A percentile compares a stretch with the other conserved stretches of the same genome.
phyloP scores from a whole-genome alignment of 2,329 filamentous ascomycete species.

The Tolypocladium capitatum region DNA sequence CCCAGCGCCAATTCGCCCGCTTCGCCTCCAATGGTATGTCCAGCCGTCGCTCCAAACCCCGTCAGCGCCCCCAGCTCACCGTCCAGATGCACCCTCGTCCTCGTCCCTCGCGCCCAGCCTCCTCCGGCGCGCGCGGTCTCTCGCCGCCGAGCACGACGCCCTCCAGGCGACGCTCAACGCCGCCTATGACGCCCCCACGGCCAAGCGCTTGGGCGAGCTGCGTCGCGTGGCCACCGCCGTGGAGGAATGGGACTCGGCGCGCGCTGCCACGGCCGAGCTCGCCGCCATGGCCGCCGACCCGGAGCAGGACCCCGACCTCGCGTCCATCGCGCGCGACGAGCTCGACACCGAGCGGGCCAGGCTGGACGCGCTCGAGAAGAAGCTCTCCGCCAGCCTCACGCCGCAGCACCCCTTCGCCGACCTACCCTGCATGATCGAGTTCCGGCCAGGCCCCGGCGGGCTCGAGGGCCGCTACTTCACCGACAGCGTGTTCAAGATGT shows the following conservation, averaged over 20 bases:
- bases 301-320: slow-evolving; percentile 54
- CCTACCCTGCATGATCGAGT: slow-evolving; percentile 81
- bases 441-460: slow-evolving; percentile 83
- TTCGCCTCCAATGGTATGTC: slow-evolving; percentile 18
- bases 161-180: slow-evolving; percentile 37
- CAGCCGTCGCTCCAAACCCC: background rate
- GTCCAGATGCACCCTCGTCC: slow-evolving; percentile 4
- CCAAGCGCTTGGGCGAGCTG: slow-evolving; percentile 49
- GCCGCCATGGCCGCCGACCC: slow-evolving; percentile 26
- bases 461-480: slow-evolving; percentile 87
- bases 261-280: slow-evolving; percentile 41
- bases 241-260: slow-evolving; percentile 42
- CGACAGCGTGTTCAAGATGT: slow-evolving; percentile 81
- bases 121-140: slow-evolving; percentile 43
- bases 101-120: slow-evolving; percentile 36
- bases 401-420: slow-evolving; percentile 83
- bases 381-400: slow-evolving; percentile 64
- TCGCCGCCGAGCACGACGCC: slow-evolving; percentile 43
- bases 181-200: slow-evolving; percentile 42
- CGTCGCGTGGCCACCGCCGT: slow-evolving; percentile 43
- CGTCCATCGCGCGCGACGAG: slow-evolving; percentile 69
- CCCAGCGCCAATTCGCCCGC: slow-evolving; percentile 15
- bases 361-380: slow-evolving; percentile 49
- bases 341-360: slow-evolving; percentile 50
- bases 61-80: slow-evolving; percentile 2